phyloP scores from a whole-genome alignment of 345 rosid genomes.

The Eucalyptus cloeziana region DNA sequence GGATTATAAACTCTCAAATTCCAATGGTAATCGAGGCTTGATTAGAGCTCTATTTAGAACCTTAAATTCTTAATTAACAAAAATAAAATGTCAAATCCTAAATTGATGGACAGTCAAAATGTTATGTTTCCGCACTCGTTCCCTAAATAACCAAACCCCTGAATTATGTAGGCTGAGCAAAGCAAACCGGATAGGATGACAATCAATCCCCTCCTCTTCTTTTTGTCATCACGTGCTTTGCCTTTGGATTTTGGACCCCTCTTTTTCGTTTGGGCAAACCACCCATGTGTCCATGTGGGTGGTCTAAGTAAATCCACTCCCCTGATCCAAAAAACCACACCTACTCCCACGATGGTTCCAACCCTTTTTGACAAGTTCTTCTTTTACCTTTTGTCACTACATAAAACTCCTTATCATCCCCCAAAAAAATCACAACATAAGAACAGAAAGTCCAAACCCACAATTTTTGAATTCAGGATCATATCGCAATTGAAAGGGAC shows the following conservation, averaged over 20 bases:
- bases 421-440: background rate
- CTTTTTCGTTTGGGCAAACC: background rate
- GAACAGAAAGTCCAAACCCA: background rate
- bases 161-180: background rate
- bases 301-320: background rate
- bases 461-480: background rate
- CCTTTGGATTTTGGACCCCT: background rate
- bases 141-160: background rate
- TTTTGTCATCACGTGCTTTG: background rate
- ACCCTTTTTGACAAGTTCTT: background rate
- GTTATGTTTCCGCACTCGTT: background rate
- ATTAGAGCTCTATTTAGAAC: background rate
- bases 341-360: background rate
- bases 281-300: background rate
- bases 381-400: background rate
- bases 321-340: background rate
- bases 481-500: background rate
- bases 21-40: background rate
- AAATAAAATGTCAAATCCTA: background rate
- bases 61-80: background rate
- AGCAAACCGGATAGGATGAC: background rate
- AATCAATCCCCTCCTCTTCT: background rate
- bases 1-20: background rate
- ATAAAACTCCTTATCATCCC: background rate
- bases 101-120: background rate